A percentile compares a stretch with the other conserved stretches of the same genome.
Conservation (phyloP, 305 asterid genomes). For the Rubia tinctorum region DNA sequence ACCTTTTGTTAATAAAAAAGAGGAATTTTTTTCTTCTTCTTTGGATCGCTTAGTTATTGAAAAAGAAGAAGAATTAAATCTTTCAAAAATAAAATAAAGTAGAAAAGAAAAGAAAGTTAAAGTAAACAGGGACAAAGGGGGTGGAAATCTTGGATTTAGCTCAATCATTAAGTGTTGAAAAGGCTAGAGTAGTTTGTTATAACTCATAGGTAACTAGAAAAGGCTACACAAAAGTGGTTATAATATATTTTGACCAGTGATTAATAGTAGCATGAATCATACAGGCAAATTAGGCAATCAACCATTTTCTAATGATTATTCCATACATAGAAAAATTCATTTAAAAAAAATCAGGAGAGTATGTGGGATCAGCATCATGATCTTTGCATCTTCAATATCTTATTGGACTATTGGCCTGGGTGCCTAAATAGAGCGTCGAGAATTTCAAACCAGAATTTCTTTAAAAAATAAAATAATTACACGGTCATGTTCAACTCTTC, state of each 20-base stretch:
- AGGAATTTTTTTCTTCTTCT: too few relatives aligned
- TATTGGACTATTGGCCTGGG: neutral
- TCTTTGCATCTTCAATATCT: neutral
- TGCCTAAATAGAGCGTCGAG: too few relatives aligned
- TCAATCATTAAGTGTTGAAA: neutral
- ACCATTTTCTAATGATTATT: neutral
- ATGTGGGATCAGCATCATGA: neutral
- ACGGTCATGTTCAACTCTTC: too few relatives aligned
- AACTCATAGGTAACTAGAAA: neutral
- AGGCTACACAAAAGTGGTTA: slow-evolving; percentile 1
- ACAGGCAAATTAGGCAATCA: neutral
- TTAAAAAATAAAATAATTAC: too few relatives aligned
- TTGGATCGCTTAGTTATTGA: too few relatives aligned
- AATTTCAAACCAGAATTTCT: too few relatives aligned
- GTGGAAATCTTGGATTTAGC: neutral
- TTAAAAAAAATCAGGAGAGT: neutral
- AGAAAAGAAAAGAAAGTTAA: neutral
- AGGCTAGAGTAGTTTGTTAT: slow-evolving; percentile 3
- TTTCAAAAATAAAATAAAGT: neutral
- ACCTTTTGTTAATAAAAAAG: too few relatives aligned
- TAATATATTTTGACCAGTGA: neutral
- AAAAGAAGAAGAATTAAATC: neutral
- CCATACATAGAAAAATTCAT: neutral
- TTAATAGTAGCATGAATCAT: neutral
- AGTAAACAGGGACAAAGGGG: neutral